Base-by-base conservation (phyloP, 768 basidiomycete species). In the Macrolepiota albuminosa region DNA sequence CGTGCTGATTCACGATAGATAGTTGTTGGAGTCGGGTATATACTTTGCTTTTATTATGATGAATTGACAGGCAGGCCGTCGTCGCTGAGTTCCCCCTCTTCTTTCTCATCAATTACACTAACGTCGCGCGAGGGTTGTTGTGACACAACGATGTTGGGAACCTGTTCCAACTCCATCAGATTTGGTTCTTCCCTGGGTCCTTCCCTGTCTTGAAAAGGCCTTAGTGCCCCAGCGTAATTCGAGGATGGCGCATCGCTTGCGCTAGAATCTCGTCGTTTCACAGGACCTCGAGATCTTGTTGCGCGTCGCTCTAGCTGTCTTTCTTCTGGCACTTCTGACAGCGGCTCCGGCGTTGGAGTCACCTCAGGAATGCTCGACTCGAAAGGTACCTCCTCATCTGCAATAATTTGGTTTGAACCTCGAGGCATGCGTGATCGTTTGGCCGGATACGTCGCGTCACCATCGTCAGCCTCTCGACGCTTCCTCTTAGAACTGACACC, bases 361-460 rank as follows among this genome's bases (percentile, higher is more conserved):
- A 63, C 67, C 16, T 65, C 58, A 3, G 66, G 62, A 31, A 63
- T 57, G 36, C 54, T 60, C 36, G 58, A 61, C 51, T 73, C 77
- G 24, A 71, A 63, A 18, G 77, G 74, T 2, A 74, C 75, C n/a
- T 76, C 79, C 0, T 77, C 79, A 57, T 81, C 81, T 36, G 67
- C 68, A n/a, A 54, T 55, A 26, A 62, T 49, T 39, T 67, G 73
- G 18, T 67, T 69, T 8, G 70, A 70, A 14, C 77, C 78, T 61
- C 87, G 73, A 6, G 84, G 79, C 57, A 79, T 74, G 31, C 87
- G 80, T 21, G 84, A 77, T 29, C 85, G 79, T 71, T 87, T 89
- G 11, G 86, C 84, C n/a, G 87, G 86, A 66, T 87, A 88, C n/a
- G 83, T 81, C 1, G 81, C 78, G 62, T 88, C 86, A 13, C 80